Percentiles rank a stretch among this genome's conserved stretches.
Conservation (phyloP, 2,329 filamentous ascomycete species). For the Berkeleyomyces rouxiae region DNA sequence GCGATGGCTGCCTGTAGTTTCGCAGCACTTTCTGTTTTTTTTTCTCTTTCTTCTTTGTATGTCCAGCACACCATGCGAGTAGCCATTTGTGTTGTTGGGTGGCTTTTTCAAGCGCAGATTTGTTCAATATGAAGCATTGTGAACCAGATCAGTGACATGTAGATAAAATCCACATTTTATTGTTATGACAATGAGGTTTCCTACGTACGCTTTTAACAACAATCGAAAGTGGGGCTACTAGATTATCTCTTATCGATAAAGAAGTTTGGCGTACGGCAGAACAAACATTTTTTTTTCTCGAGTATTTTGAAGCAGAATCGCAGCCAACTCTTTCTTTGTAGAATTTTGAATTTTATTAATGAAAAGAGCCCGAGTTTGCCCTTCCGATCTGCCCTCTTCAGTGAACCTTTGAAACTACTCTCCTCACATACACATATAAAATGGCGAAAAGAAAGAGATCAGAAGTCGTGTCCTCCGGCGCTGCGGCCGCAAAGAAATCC, state of each 20-base stretch:
- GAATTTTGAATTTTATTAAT: background rate
- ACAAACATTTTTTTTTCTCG: background rate
- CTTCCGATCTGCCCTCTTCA: background rate
- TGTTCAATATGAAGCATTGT: background rate
- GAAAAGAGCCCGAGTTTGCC: background rate
- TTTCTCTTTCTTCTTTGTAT: background rate
- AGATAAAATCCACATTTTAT: background rate
- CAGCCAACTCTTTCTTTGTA: background rate
- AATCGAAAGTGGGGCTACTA: slow-evolving; percentile 5
- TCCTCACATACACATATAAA: background rate
- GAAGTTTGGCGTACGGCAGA: slow-evolving; percentile 1
- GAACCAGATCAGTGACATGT: background rate
- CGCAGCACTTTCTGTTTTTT: no score
- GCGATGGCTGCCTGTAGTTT: no score
- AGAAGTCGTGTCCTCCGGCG: slow-evolving; percentile 18
- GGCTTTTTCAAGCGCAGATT: background rate
- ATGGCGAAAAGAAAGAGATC: slow-evolving; percentile 37
- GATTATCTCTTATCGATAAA: slow-evolving; percentile 14
- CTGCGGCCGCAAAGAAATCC: slow-evolving; percentile 20
- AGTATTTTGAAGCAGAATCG: background rate
- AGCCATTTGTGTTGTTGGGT: background rate
- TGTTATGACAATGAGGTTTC: background rate
- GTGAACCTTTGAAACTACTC: background rate
- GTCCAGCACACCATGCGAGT: background rate
- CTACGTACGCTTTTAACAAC: background rate